These are phyloP conservation scores for Lachnellula hyalina DNA, from an alignment of 2,329 filamentous ascomycete genomes.

Conservation along the genomic window DNA sequence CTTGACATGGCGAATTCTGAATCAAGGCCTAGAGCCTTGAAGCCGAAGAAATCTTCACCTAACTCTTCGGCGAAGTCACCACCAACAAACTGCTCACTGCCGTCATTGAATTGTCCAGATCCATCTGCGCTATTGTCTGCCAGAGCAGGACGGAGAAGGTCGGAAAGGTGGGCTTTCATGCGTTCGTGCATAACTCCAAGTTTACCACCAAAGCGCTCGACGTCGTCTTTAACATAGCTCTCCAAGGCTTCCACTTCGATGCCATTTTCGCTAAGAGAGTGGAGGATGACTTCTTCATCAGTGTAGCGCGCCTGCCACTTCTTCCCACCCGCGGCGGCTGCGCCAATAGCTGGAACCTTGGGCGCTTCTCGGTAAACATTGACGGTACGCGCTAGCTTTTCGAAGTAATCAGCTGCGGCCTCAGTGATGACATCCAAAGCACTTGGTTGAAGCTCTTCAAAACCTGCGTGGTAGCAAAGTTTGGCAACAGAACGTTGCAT, in stretches of 20 bases:
- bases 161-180: slow-evolving; percentile 89
- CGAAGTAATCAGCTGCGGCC: slow-evolving; percentile 83
- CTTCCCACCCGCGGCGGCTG: slow-evolving; percentile 30
- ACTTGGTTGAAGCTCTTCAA: slow-evolving; percentile 94
- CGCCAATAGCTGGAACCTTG: slow-evolving; percentile 55
- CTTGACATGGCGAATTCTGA: slow-evolving; percentile 84
- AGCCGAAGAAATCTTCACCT: slow-evolving; percentile 98
- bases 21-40: slow-evolving; percentile 89
- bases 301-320: slow-evolving; percentile 65
- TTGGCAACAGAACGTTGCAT: slow-evolving; percentile 89
- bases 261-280: slow-evolving; percentile 79
- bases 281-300: slow-evolving; percentile 79
- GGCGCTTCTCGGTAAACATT: slow-evolving; percentile 80
- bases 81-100: slow-evolving; percentile 92
- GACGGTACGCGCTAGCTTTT: slow-evolving; percentile 73
- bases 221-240: slow-evolving; percentile 83
- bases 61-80: slow-evolving; percentile 98
- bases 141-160: slow-evolving; percentile 85
- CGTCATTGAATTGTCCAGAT: slow-evolving; percentile 87
- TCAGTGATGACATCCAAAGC: slow-evolving; percentile 88
- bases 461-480: slow-evolving; percentile 92
- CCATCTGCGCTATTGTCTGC: slow-evolving; percentile 77
- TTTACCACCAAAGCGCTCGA: slow-evolving; percentile 79
- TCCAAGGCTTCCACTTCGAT: slow-evolving; percentile 78
- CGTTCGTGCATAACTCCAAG: slow-evolving; percentile 83